phyloP scores from a whole-genome alignment of 2,329 filamentous ascomycete genomes.

The Penicillium sp. region DNA sequence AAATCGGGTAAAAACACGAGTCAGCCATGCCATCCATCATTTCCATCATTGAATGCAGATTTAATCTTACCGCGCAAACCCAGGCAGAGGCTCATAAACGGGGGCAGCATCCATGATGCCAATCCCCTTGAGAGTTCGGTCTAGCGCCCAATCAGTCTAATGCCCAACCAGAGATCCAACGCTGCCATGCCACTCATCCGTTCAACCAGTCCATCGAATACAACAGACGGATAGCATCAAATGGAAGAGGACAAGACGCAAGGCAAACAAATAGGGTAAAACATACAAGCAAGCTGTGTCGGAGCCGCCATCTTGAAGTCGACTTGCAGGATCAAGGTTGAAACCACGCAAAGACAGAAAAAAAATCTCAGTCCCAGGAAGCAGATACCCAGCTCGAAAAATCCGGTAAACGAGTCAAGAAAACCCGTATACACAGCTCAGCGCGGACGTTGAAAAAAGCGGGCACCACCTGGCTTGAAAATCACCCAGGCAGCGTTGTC shows the following conservation, averaged over 20 bases:
- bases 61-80: constrained; percentile 65
- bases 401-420: not conserved
- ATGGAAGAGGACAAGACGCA: not conserved
- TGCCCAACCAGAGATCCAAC: constrained; percentile 15
- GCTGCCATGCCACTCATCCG: not conserved
- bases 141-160: constrained; percentile 50
- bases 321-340: constrained; percentile 18
- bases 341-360: constrained; percentile 22
- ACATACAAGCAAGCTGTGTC: constrained; percentile 87
- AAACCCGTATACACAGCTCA: constrained; percentile 1
- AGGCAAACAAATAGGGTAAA: constrained; percentile 12
- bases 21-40: constrained; percentile 22
- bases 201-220: not conserved
- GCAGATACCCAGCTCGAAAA: not conserved
- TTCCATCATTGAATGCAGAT: not conserved
- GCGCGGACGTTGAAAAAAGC: constrained; percentile 3
- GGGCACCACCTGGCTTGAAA: not conserved
- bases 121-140: constrained; percentile 95
- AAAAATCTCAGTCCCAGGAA: constrained; percentile 18
- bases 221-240: not conserved
- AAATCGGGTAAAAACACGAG: constrained; percentile 16
- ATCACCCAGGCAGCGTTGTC: constrained; percentile 4
- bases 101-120: constrained; percentile 91
- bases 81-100: constrained; percentile 81
- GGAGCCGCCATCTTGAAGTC: constrained; percentile 74